Percentiles rank a stretch among this genome's conserved stretches.
Evolutionary conservation across 192 early-diverging fungal genomes (phyloP).

Genomic region (Glomus cerebriforme): DNA sequence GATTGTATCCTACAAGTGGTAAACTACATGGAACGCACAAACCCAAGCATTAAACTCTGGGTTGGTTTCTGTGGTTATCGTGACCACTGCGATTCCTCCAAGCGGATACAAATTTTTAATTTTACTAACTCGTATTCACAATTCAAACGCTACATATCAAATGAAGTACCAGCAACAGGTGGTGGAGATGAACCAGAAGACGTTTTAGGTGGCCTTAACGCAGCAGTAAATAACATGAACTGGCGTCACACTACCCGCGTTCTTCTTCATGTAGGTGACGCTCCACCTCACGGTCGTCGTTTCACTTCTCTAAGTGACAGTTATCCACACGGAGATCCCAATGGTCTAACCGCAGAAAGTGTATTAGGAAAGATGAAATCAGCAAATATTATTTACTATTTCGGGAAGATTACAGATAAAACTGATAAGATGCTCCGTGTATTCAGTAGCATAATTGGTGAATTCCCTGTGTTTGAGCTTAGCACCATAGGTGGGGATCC

Average conservation of each 20-base stretch:
- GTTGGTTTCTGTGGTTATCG: no score
- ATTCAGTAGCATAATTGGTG: constrained; percentile 9
- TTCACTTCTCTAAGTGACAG: neutral
- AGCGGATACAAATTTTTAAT: neutral
- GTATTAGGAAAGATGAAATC: constrained; percentile 5
- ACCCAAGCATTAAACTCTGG: constrained; percentile 17
- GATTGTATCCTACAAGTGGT: constrained; percentile 27
- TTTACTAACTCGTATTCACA: constrained; percentile 1
- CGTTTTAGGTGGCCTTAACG: constrained; percentile 32
- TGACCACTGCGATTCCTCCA: neutral
- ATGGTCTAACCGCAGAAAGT: constrained; percentile 20
- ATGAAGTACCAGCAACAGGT: neutral
- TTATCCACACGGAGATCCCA: constrained; percentile 24
- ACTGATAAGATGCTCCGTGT: constrained; percentile 23
- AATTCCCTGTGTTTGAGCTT: constrained; percentile 12
- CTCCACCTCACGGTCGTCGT: constrained; percentile 23
- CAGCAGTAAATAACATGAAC: neutral
- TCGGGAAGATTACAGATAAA: constrained; percentile 12
- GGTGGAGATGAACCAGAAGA: constrained; percentile 30
- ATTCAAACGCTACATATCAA: neutral
- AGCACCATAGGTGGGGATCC: neutral
- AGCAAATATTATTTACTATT: constrained; percentile 15
- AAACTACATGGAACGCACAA: constrained; percentile 15
- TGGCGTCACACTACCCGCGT: constrained; percentile 10
- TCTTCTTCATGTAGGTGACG: constrained; percentile 22